Base-by-base conservation (phyloP, 164 flowering plant genomes). In the Magnolia kwangsiensis region DNA sequence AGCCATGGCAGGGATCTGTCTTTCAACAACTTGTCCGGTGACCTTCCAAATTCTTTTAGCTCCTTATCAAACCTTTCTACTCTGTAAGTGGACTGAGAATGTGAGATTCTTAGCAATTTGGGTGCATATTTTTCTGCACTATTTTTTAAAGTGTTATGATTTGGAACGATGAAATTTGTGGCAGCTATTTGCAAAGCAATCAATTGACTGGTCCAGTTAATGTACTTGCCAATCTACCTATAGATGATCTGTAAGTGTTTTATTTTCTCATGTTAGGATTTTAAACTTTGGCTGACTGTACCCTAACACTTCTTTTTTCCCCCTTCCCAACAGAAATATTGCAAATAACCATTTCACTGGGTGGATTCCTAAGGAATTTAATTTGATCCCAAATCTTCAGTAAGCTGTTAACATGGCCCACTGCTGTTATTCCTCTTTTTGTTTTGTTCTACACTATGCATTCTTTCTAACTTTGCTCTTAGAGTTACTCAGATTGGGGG, bases 301-400 rank as follows among this genome's bases (percentile, higher is more conserved):
- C 72, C 50, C 81, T 75, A 67, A 73, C 66, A 49, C 31, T 55
- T 21, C 24, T 21, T 45, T 3, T 55, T 11, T 55, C 74, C 79
- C 80, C 29, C 29, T 27, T 27, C 29, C 63, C 64, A 73, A 78
- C 90, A 95, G 99, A 84, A 90, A 95, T 84, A 89, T 95, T 59
- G 98, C 96, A 67, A 82, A 91, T 80, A 95, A 95, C 74, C 73
- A 85, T 63, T 96, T 93, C 82, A 88, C 80, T 78, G 99, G 99
- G 78, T 96, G 95, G 96, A 87, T 96, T 72, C 99, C 99, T 31
- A 71, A 63, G 77, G 92, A 93, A 80, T 89, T 93, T 50, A 79
- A 19, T n/a, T 87, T 94, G 13, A 81, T 96, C 63, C 88, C 85
- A 63, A 87, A 82, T 75, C 90, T 96, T 70, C 76, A 80, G 99